Evolutionary conservation across 257 asterid genomes (phyloP), one percentile per base, ranked within the genome.

Genomic region (Nicotiana otophora): DNA sequence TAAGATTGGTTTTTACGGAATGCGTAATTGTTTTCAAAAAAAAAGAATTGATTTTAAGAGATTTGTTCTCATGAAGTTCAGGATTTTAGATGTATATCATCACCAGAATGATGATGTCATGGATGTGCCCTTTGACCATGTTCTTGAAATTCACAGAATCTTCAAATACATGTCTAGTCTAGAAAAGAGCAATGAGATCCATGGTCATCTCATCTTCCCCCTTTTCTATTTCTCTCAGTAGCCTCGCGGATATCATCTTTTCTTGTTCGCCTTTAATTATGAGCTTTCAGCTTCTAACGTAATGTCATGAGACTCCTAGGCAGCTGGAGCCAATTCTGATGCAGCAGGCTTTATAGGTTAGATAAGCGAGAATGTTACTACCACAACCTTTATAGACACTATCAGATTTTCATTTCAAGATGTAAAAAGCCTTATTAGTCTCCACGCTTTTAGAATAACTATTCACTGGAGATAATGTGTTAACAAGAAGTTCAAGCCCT

Each of bases 281-380:
- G 57, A 69, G 57, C 77, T 69, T n/a, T 36, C 55, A 69, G 77
- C 76, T 69, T 69, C 55, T 39, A n/a, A 69, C 77, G n/a, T 36
- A 36, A 36, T n/a, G 77, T n/a, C 77, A 70, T 20, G 78, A 70
- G 20, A 42, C 60, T 70, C 12, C 55, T 69, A 69, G 58, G 57
- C 33, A 69, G 19, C 33, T n/a, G 10, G 28, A n/a, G 57, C 58
- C 78, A 69, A 69, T 39, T 46, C 19, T 39, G 42, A 15, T 69
- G 78, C 58, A 53, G 42, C n/a, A 69, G 78, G 58, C 34, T 11
- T 42, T 12, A 70, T 70, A 42, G 33, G 34, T 70, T 70, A 15
- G 36, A 70, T 70, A 70, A 70, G 78, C 46, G 34, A 70, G 30
- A 70, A 70, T 70, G 78, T 11, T 70, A 42, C 58, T 42, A 42